Evolutionary conservation across 345 rosid genomes (phyloP), one percentile per base, ranked within the genome.

Genomic region (Salix exigua): DNA sequence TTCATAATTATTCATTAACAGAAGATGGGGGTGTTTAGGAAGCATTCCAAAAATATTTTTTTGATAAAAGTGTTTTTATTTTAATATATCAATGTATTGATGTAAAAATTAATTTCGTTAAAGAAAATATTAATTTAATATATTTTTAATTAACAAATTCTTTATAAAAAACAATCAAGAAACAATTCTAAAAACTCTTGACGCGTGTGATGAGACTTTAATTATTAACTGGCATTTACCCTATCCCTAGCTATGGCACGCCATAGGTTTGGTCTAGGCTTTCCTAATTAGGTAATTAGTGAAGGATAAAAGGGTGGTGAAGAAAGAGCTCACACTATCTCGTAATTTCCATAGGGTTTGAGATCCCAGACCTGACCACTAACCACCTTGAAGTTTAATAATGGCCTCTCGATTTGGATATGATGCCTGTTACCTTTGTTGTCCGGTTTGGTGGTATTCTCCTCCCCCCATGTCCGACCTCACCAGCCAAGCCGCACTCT

Each of bases 391-490:
- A 80, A 82, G 75, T 21, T 9, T 58, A 85, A 79, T 75, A 81
- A 87, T 83, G 73, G 85, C 82, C 85, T 89, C 79, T 83, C 82
- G 88, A 86, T 83, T 87, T 74, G 86, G 73, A 84, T 78, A 79
- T 66, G 79, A 79, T 66, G 68, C 46, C 63, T 77, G 73, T 82
- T 82, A 71, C 78, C 61, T 77, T 80, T 84, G 85, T 76, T 82
- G 84, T 87, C 89, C 86, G 82, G 78, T 82, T 50, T 80, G 87
- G 91, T 84, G 86, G 86, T 28, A 77, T 67, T 73, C 76, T 61
- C 70, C 70, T 6, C 53, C 78, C 71, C 75, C 69, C 5, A 64
- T 60, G 31, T 72, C 71, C 35, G 25, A 7, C 9, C 25, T 50
- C 12, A 31, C 58, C 21, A 75, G 78, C 82, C 83, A 71, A 82